Base-by-base conservation (phyloP, 2,329 filamentous ascomycete species). In the Penicillium glabrum region DNA sequence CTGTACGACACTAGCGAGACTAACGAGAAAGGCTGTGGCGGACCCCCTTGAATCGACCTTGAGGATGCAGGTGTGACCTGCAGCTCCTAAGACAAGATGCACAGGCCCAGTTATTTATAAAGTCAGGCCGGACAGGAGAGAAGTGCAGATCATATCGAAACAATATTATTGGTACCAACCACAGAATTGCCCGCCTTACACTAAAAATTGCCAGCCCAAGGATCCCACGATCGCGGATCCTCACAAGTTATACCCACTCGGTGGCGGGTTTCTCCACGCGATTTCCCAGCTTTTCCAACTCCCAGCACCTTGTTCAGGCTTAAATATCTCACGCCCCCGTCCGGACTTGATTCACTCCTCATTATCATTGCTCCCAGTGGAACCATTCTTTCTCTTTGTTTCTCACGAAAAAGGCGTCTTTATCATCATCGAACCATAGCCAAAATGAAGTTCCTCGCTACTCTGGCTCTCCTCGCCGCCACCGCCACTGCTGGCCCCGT, bases 371-470 rank as follows among this genome's bases (percentile, higher is more conserved):
- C 8, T 29, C 19, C 27, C 27, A 47, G 14, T 21, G 6, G 5
- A 33, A 9, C 29, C 13, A 5, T 37, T 46, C 26, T 31, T 31
- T 46, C n/a, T 19, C 45, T 31, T 23, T 13, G 5, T 3, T 23
- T 47, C 27, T 47, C 10, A 16, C 14, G 9, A 10, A 33, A 47
- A 37, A 37, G 19, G 5, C 31, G 41, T 19, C 27, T 31, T 23
- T 23, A 5, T 16, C 16, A 45, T 27, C 14, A 46, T 16, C 46
- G 21, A 31, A 47, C 19, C 29, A 31, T n/a, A 24, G 16, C 35
- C 59, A 65, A 51, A 52, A 72, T 72, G 69, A 69, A 69, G 41
- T 58, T 71, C 51, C 48, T 72, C 57, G 47, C 61, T 46, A 62
- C 67, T 14, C 52, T 72, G 47, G 63, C 68, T 47, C 53, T 72